These are phyloP conservation scores for Nemania abortiva DNA, from an alignment of 2,329 filamentous ascomycete species.

Conservation along the genomic window DNA sequence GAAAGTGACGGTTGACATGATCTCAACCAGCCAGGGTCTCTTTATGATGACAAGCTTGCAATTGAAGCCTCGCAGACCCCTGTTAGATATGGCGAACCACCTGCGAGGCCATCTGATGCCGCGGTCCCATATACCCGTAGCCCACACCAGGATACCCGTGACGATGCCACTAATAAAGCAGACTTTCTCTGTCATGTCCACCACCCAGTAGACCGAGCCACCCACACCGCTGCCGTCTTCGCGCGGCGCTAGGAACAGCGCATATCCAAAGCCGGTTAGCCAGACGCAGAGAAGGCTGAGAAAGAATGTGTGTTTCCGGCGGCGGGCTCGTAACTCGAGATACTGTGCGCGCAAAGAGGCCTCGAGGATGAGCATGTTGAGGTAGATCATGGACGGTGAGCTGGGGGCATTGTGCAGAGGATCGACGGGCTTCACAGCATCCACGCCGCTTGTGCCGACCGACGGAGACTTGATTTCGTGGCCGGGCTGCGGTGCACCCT, in stretches of 20 bases:
- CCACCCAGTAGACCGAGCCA: slow-evolving; percentile 94
- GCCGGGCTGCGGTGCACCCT: slow-evolving; percentile 81
- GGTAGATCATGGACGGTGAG: slow-evolving; percentile 94
- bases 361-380: slow-evolving; percentile 97
- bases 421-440: slow-evolving; percentile 67
- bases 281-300: slow-evolving; percentile 82
- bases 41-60: slow-evolving; percentile 93
- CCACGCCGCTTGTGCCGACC: slow-evolving; percentile 57
- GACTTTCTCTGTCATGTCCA: slow-evolving; percentile 90
- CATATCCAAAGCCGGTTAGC: slow-evolving; percentile 88
- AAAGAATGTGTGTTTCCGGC: slow-evolving; percentile 94
- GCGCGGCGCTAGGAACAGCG: slow-evolving; percentile 92
- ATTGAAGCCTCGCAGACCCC: slow-evolving; percentile 92
- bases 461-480: slow-evolving; percentile 62
- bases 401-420: slow-evolving; percentile 86
- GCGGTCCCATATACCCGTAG: slow-evolving; percentile 94
- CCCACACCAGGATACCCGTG: slow-evolving; percentile 89
- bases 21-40: slow-evolving; percentile 83
- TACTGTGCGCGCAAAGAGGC: slow-evolving; percentile 93
- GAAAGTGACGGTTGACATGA: slow-evolving; percentile 78
- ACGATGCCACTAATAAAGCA: slow-evolving; percentile 92
- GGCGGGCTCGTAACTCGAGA: slow-evolving; percentile 86
- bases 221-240: slow-evolving; percentile 93
- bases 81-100: slow-evolving; percentile 90
- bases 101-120: slow-evolving; percentile 93